These are phyloP conservation scores for Neoboletus subvelutipes DNA, from an alignment of 768 basidiomycete genomes.

Conservation along the genomic window DNA sequence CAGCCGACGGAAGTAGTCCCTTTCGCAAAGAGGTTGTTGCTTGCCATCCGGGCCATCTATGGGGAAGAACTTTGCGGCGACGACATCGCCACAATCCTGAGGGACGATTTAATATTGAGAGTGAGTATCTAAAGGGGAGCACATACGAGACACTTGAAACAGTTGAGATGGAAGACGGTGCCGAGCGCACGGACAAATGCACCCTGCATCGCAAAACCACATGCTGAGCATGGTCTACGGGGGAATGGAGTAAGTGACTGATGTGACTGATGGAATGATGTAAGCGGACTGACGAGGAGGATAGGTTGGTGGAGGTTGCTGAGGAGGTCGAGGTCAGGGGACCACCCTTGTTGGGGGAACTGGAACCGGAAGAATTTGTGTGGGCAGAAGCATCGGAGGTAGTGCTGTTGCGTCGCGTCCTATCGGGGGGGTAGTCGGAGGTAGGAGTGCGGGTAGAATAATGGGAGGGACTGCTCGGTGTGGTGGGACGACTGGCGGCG, in stretches of 20 bases:
- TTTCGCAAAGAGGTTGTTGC: constrained; percentile 95
- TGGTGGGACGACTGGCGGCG: constrained; percentile 57
- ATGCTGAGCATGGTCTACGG: constrained; percentile 68
- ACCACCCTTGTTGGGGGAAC: constrained; percentile 39
- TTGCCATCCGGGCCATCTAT: constrained; percentile 88
- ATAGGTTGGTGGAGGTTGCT: constrained; percentile 49
- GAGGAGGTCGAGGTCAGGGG: constrained; percentile 56
- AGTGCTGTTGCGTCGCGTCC: constrained; percentile 44
- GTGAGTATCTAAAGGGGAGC: neutral
- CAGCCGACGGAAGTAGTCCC: constrained; percentile 94
- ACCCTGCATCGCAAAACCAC: constrained; percentile 83
- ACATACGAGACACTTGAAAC: constrained; percentile 95
- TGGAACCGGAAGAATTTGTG: constrained; percentile 52
- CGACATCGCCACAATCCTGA: constrained; percentile 94
- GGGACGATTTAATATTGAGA: constrained; percentile 6
- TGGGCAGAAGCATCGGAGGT: constrained; percentile 54
- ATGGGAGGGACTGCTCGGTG: constrained; percentile 48
- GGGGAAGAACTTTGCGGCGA: constrained; percentile 98
- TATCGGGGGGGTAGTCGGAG: constrained; percentile 52
- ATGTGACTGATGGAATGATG: constrained; percentile 9
- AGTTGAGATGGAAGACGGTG: constrained; percentile 93
- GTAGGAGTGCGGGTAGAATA: constrained; percentile 50
- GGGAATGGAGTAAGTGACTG: neutral
- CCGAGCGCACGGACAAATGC: constrained; percentile 95
- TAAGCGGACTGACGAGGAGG: constrained; percentile 53